These are phyloP conservation scores for Rosa lucieae DNA, from an alignment of 306 rosid genomes.

Conservation along the genomic window DNA sequence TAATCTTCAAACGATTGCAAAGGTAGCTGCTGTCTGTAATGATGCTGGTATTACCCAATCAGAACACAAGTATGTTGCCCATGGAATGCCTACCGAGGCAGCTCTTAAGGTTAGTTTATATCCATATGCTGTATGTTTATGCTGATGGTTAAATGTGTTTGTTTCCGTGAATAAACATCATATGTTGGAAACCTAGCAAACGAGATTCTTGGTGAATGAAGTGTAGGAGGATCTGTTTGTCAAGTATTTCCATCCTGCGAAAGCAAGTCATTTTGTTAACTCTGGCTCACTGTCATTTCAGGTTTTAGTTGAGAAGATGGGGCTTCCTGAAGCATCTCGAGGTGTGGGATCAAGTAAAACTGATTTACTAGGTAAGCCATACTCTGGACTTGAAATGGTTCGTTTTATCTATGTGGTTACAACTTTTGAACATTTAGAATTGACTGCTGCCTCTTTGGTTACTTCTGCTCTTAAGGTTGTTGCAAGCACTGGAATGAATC, in stretches of 20 bases:
- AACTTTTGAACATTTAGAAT: background rate
- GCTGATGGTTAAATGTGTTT: background rate
- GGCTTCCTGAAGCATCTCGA: slow-evolving; percentile 56
- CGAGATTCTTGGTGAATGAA: background rate
- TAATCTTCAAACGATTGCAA: slow-evolving; percentile 69
- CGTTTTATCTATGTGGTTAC: slow-evolving; percentile 1
- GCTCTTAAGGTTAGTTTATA: slow-evolving; percentile 52
- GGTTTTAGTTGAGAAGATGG: slow-evolving; percentile 96
- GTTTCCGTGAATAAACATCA: background rate
- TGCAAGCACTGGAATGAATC: slow-evolving; percentile 62
- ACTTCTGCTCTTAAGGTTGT: slow-evolving; percentile 44
- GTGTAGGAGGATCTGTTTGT: background rate
- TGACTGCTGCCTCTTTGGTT: slow-evolving; percentile 15
- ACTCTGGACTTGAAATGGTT: background rate
- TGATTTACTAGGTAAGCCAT: slow-evolving; percentile 53
- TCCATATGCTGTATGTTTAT: background rate
- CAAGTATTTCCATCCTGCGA: background rate
- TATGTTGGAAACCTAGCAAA: background rate
- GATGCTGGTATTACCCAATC: slow-evolving; percentile 61
- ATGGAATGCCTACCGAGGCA: slow-evolving; percentile 85
- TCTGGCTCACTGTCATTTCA: slow-evolving; percentile 17
- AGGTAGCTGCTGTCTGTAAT: slow-evolving; percentile 68
- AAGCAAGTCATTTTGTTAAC: background rate
- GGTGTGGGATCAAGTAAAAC: slow-evolving; percentile 26
- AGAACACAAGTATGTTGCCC: slow-evolving; percentile 53